Evolutionary conservation across 495 filamentous ascomycete genomes (phyloP), one percentile per base, ranked within the genome.

Genomic region (Antarctomyces pellizariae): DNA sequence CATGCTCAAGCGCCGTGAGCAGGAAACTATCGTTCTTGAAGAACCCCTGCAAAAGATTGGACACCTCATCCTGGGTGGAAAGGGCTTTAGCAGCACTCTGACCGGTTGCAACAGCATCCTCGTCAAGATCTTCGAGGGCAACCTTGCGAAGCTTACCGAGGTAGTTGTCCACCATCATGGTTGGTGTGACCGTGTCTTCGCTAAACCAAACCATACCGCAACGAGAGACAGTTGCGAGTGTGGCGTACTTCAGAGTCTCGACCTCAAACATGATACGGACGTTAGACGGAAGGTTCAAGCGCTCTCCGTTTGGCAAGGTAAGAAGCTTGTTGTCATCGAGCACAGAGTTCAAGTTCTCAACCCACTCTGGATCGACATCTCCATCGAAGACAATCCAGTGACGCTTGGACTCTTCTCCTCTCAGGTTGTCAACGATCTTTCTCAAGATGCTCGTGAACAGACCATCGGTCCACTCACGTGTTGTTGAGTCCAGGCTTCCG

Each of bases 181-280:
- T 63, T 4, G 78, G 63, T 11, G 77, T 83, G 21, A 99, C 82
- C 10, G 79, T 95, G 41, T 99, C 89, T 35, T 89, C 83, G 43
- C 83, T 95, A 52, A 93, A 95, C 86, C 86, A 99, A 5, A 99
- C 86, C 86, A 99, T 99, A 58, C 86, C 86, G 50, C 86, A 99
- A 52, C 86, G 80, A 71, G 71, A 80, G 39, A 99, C 86, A 20
- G 86, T 99, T 20, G 86, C 86, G 21, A 95, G 62, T 0, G 86
- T 99, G 20, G 86, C 86, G 46, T 99, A 99, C 41, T 84, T 90
- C 21, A 99, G 58, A n/a, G 69, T 95, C 53, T 95, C 89, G 14
- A 99, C 86, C 53, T 99, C 86, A 35, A 99, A 99, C 78, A 99
- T 89, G 48, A 99, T 89, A 31, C 86, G 78, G 13, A 99, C 86